These are phyloP conservation scores for Penicillium diatomitis DNA, from an alignment of 495 filamentous ascomycete species.

Conservation along the genomic window DNA sequence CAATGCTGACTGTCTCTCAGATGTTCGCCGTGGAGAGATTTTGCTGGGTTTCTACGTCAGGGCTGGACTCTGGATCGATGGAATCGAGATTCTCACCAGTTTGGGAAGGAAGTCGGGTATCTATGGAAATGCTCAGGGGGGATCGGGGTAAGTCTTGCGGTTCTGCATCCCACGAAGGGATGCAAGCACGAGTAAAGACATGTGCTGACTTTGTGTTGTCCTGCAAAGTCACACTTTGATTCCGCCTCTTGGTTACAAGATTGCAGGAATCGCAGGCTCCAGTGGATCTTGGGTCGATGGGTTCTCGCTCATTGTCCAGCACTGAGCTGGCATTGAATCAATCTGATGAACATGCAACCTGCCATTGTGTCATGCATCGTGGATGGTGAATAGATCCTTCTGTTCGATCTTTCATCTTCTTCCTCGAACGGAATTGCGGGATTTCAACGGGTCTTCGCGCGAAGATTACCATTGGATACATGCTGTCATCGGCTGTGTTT, in stretches of 20 bases:
- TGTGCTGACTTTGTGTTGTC: slow-evolving; percentile 10
- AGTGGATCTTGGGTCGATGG: slow-evolving; percentile 79
- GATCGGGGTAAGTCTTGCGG: slow-evolving; percentile 58
- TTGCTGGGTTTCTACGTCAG: slow-evolving; percentile 80
- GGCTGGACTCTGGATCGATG: slow-evolving; percentile 80
- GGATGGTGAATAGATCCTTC: too few relatives aligned
- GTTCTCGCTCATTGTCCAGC: slow-evolving; percentile 77
- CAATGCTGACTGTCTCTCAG: slow-evolving; percentile 30
- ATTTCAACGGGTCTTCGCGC: too few relatives aligned
- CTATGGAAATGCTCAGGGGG: slow-evolving; percentile 75
- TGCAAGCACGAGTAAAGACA: neutral
- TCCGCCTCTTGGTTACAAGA: slow-evolving; percentile 79
- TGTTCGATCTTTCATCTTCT: too few relatives aligned
- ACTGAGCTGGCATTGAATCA: slow-evolving; percentile 24
- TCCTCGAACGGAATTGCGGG: too few relatives aligned
- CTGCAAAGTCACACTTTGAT: slow-evolving; percentile 69
- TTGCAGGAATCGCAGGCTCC: slow-evolving; percentile 80
- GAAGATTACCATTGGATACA: too few relatives aligned
- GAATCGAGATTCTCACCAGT: slow-evolving; percentile 83
- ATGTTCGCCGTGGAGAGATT: slow-evolving; percentile 77
- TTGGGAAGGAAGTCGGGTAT: slow-evolving; percentile 74
- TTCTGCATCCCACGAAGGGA: neutral
- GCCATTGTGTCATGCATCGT: too few relatives aligned
- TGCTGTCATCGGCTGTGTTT: too few relatives aligned
- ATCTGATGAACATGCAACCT: too few relatives aligned